Base-by-base conservation (phyloP, 768 basidiomycete genomes). In the Russula sp. region DNA sequence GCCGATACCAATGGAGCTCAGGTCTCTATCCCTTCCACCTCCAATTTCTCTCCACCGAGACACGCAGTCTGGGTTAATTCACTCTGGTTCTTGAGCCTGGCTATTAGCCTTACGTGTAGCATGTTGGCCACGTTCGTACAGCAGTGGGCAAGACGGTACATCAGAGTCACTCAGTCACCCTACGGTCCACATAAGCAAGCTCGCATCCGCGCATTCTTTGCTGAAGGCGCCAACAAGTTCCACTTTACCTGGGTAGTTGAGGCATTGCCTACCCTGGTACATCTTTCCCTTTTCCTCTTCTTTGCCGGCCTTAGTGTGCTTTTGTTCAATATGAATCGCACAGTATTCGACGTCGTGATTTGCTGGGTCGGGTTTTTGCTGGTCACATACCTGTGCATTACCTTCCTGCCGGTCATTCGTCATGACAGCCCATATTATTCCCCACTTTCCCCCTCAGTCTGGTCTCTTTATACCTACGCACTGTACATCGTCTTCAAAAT, bases 371-470 rank as follows among this genome's bases (percentile, higher is more conserved):
- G 35, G 3, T 4, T 7, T 0, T 35, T 4, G 14, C 14, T 11
- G 9, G 7, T 6, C 4, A 32, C 22, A 9, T 58, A 58, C 22
- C 10, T 22, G 10, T 58, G 47, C 22, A 34, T 49, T 18, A 49
- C 39, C 5, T 5, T 58, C 37, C 49, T 49, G 57, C 57, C 47
- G 1, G 20, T 56, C 20, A n/a, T 45, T 34, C 10, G 32, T 3
- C 58, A 59, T 16, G 22, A 50, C 49, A 51, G 48, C 32, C 55
- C 55, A 6, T 57, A 57, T 44, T 35, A 18, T 27, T 18, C 55
- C 16, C 55, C 55, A 1, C 55, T 57, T 11, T 32, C 55, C n/a
- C 35, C 44, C 1, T n/a, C 8, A 3, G 55, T 13, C 32, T 57
- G 44, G 55, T 57, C 32, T 8, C 27, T 44, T 57, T 32, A 31